phyloP scores from a whole-genome alignment of 805 yeast genomes.

The Sugiyamaella chiloensis region DNA sequence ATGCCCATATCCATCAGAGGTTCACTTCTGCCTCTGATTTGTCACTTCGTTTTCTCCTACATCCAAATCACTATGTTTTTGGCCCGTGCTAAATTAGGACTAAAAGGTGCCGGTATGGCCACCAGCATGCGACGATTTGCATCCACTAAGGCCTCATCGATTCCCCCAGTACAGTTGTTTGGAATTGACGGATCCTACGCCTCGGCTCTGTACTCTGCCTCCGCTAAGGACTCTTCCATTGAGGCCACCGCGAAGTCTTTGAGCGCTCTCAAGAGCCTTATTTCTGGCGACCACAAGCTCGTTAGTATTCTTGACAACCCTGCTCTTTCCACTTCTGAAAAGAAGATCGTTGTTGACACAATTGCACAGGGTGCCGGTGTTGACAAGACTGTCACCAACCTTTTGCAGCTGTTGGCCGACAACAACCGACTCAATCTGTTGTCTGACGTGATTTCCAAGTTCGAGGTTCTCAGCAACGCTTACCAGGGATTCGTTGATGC shows the following conservation, averaged over 20 bases:
- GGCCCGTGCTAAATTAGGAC: too few species aligned
- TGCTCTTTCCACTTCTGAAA: conserved; percentile 70
- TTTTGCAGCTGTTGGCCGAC: conserved; percentile 82
- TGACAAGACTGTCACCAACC: conserved; percentile 73
- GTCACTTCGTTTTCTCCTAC: background rate
- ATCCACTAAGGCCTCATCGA: conserved; percentile 55
- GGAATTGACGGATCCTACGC: conserved; percentile 98
- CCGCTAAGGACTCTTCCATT: conserved; percentile 75
- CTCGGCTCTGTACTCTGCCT: conserved; percentile 87
- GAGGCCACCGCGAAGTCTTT: conserved; percentile 69
- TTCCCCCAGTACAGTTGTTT: conserved; percentile 89
- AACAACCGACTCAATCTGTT: conserved; percentile 87
- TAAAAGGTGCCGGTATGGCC: too few species aligned
- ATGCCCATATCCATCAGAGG: background rate
- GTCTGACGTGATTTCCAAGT: conserved; percentile 62
- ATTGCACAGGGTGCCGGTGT: conserved; percentile 48
- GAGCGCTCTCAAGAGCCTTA: conserved; percentile 49
- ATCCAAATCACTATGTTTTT: conserved; percentile 12
- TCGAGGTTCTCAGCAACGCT: conserved; percentile 77
- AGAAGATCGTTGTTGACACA: conserved; percentile 64
- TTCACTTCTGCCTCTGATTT: background rate
- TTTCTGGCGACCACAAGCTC: conserved; percentile 63
- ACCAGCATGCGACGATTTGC: conserved; percentile 9
- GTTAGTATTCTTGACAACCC: conserved; percentile 70
- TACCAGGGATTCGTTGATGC: conserved; percentile 91